Base-by-base conservation (phyloP, 352 stramenopile species). In the Blastocystis sp. region DNA sequence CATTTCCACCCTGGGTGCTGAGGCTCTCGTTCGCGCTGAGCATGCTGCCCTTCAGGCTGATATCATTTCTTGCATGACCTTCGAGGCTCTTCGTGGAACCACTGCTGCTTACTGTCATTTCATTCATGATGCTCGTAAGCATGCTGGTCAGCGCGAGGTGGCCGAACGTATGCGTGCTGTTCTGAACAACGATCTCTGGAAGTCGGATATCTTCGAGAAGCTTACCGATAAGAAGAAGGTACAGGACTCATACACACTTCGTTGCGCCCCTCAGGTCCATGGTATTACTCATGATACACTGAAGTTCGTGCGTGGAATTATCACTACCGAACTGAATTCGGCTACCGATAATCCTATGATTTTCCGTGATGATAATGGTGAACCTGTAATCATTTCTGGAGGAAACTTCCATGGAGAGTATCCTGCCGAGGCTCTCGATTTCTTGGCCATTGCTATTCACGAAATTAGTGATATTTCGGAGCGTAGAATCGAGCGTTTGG, bases 391-490 rank as follows among this genome's bases (percentile, higher is more conserved):
- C 90, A 95, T 95, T 88, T 95, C 92, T 1, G 93, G 93, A 49
- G 92, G 93, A 88, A 95, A 95, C 89, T 95, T 95, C 90, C 92
- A 95, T 87, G 93, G 92, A 61, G 93, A 95, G 88, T 95, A 95
- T 90, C 92, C 92, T 16, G 93, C 92, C 75, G 95, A 95, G 89
- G 93, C 93, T 43, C 90, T 95, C 32, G 93, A 95, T 88, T 95
- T 93, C 89, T 89, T 95, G 52, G 91, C 92, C n/a, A 95, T 95
- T 75, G 93, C 91, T 3, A 91, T 95, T 74, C 91, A 93, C 75
- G 92, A 95, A 88, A 91, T 95, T 32, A 90, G 92, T 56, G 92
- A 91, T 80, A 93, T 95, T 65, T 94, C 91, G 66, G 93, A 95
- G 88, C 92, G 92, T 49, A 91, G 92, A 54, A 93, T 95, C 39